A percentile compares a stretch with the other conserved stretches of the same genome.
phyloP scores from a whole-genome alignment of 1,139 yeast genomes.

The Yamadazyma friedrichii region DNA sequence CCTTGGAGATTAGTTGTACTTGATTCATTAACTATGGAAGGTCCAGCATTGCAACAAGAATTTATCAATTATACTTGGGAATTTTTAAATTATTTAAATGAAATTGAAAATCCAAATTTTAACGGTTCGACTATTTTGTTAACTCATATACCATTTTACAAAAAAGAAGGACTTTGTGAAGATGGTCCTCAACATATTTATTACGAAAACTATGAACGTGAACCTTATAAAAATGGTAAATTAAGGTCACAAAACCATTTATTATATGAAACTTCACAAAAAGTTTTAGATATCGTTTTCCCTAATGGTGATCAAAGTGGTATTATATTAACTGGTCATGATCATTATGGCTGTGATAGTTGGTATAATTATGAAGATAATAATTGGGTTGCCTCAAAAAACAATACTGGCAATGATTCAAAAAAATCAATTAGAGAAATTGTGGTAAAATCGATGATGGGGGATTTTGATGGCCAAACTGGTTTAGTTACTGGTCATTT shows the following conservation, averaged over 20 bases:
- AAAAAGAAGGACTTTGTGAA: constrained; percentile 73
- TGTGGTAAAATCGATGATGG: constrained; percentile 94
- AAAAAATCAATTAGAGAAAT: constrained; percentile 60
- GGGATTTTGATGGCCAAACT: constrained; percentile 86
- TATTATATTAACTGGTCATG: constrained; percentile 88
- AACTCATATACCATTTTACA: constrained; percentile 89
- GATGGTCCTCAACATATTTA: constrained; percentile 74
- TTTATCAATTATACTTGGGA: constrained; percentile 68
- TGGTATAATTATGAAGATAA: constrained; percentile 48
- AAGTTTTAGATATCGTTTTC: constrained; percentile 67
- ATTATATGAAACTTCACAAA: constrained; percentile 61
- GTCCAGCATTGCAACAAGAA: constrained; percentile 80
- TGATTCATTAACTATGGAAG: constrained; percentile 82
- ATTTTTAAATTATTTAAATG: constrained; percentile 58
- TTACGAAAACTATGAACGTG: constrained; percentile 54
- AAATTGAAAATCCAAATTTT: constrained; percentile 47
- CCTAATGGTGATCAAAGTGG: constrained; percentile 64
- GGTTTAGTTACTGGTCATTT: constrained; percentile 79
- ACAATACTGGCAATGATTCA: constrained; percentile 16
- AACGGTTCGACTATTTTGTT: constrained; percentile 78
- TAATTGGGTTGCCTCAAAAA: constrained; percentile 60
- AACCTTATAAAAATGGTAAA: constrained; percentile 66
- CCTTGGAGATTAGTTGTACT: constrained; percentile 85
- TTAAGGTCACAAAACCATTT: constrained; percentile 88
- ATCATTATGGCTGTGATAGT: constrained; percentile 89